phyloP scores from a whole-genome alignment of 164 flowering plant genomes.

The Kalanchoe fedtschenkoi region DNA sequence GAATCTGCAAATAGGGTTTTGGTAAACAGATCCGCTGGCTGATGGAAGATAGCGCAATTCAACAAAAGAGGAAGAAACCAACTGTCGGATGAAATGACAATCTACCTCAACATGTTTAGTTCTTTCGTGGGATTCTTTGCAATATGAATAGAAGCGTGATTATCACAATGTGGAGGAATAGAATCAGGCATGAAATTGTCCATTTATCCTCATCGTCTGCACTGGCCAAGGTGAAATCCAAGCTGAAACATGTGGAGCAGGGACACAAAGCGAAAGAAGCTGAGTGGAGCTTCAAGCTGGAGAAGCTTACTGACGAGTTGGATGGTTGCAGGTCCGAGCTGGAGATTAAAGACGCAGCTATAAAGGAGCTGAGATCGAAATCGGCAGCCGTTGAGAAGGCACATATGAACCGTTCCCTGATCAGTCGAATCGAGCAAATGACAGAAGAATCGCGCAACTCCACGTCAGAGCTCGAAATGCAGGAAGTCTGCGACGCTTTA shows the following conservation, averaged over 20 bases:
- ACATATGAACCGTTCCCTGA: constrained; percentile 11
- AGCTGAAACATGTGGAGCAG: constrained; percentile 26
- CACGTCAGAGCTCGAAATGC: constrained; percentile 12
- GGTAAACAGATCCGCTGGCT: no score
- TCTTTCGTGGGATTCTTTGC: no score
- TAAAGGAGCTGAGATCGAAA: constrained; percentile 19
- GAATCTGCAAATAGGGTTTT: no score
- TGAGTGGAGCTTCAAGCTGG: constrained; percentile 24
- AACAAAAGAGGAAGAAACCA: no score
- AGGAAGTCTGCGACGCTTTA: constrained; percentile 23
- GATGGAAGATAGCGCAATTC: no score
- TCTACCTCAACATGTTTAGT: no score
- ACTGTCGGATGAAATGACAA: no score
- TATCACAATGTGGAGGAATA: no score
- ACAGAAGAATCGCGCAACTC: no score
- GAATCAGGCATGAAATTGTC: no score
- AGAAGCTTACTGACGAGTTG: constrained; percentile 25
- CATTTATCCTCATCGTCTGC: constrained; percentile 19
- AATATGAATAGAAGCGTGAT: no score
- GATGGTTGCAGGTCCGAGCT: constrained; percentile 13
- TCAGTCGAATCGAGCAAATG: constrained; percentile 23
- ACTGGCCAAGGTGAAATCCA: constrained; percentile 19
- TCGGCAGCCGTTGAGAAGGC: constrained; percentile 13
- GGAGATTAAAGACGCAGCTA: constrained; percentile 11
- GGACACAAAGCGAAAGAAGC: constrained; percentile 25